Evolutionary conservation across 495 filamentous ascomycete genomes (phyloP).

Genomic region (Ramalina peruviana): DNA sequence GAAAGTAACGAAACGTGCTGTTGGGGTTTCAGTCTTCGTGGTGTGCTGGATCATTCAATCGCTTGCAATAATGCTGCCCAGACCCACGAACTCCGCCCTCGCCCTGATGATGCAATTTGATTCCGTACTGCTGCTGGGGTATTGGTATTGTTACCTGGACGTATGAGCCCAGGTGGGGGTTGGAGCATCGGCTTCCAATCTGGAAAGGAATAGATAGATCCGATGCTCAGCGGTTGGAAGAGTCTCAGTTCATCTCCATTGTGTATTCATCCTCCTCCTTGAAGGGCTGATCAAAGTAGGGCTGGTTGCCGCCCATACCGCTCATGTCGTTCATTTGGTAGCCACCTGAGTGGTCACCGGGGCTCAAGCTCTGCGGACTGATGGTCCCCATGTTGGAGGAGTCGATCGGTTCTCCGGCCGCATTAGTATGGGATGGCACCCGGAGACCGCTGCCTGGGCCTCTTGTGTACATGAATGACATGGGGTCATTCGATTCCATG

Average conservation of each 20-base stretch:
- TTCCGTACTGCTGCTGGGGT: too few relatives aligned
- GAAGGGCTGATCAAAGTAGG: conserved; percentile 67
- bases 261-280: conserved; percentile 86
- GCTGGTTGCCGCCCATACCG: conserved; percentile 33
- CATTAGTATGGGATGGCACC: conserved; percentile 85
- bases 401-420: conserved; percentile 63
- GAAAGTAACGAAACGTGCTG: too few relatives aligned
- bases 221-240: not conserved
- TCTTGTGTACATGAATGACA: conserved; percentile 65
- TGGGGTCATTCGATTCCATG: conserved; percentile 60
- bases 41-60: too few relatives aligned
- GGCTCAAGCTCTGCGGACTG: conserved; percentile 55
- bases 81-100: too few relatives aligned
- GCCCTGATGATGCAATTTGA: too few relatives aligned
- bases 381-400: conserved; percentile 27
- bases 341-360: conserved; percentile 47
- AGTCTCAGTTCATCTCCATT: conserved; percentile 60
- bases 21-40: too few relatives aligned
- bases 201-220: too few relatives aligned
- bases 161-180: too few relatives aligned
- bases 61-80: too few relatives aligned
- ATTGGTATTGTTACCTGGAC: too few relatives aligned
- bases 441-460: conserved; percentile 72
- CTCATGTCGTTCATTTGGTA: conserved; percentile 35
- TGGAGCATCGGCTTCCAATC: too few relatives aligned